Evolutionary conservation across 495 filamentous ascomycete species (phyloP), one percentile per base, ranked within the genome.

Genomic region (Penicillium crystallinum): DNA sequence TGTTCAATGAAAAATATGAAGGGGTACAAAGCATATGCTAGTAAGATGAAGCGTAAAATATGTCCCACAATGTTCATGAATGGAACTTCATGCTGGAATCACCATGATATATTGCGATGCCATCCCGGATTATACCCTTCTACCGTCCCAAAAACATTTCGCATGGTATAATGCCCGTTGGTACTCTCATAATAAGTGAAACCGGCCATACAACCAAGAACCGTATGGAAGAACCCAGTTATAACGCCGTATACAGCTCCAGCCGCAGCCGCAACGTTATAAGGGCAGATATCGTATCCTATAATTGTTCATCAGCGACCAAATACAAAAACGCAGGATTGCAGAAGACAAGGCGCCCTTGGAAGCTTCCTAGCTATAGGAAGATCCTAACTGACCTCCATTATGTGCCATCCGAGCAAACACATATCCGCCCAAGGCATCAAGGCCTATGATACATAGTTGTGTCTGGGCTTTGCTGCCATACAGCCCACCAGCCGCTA

Each of bases 381-480:
- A 18, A 8, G 10, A 8, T 6, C 3, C 1, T 5, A 36, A 46
- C 41, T 27, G 34, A 53, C 54, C 56, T 21, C 34, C 42, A 36
- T 58, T 58, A 23, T 58, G 56, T 6, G 52, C 52, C 56, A 58
- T 58, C 6, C 56, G 56, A 43, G 56, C 56, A 48, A 58, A 58
- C 1, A 58, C 56, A 22, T 58, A 58, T 4, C 56, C 56, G 0
- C 52, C 56, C 10, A 58, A 39, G 6, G 56, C 52, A 25, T 58
- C 47, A 23, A 58, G 46, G 9, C 56, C 56, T n/a, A 55, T 34
- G 19, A 55, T 12, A 23, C 46, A 39, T 12, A 55, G 15, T 19
- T 48, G 56, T 3, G 30, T 27, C 11, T 22, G 22, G 4, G 46
- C 19, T 17, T 55, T 55, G 23, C 52, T 25, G 12, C 56, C 52